Conservation (phyloP, 805 yeast genomes). For the Cyberlindnera americana region DNA sequence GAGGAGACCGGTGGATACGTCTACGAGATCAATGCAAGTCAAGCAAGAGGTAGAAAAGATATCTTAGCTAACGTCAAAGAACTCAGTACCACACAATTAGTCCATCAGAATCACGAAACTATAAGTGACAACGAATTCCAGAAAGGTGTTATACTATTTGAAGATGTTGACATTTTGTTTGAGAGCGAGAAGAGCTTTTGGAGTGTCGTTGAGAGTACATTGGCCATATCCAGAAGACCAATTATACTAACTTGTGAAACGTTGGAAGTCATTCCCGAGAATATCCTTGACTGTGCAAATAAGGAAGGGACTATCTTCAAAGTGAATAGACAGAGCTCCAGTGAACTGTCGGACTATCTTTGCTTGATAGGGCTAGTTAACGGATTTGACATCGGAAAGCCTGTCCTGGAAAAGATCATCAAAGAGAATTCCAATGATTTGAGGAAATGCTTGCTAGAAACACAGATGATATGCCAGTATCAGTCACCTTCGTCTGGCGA, state of each 20-base stretch:
- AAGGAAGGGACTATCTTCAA: constrained; percentile 39
- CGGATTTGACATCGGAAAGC: constrained; percentile 33
- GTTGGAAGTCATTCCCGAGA: constrained; percentile 42
- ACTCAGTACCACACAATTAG: constrained; percentile 78
- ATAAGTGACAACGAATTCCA: constrained; percentile 32
- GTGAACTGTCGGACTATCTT: constrained; percentile 35
- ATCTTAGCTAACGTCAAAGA: constrained; percentile 65
- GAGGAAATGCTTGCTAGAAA: constrained; percentile 41
- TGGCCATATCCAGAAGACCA: constrained; percentile 64
- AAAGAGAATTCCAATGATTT: constrained; percentile 36
- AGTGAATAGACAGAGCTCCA: constrained; percentile 21
- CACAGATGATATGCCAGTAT: constrained; percentile 40
- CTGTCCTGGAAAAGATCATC: constrained; percentile 30
- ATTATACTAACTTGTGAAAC: constrained; percentile 63
- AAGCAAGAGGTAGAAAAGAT: constrained; percentile 68
- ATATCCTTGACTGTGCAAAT: constrained; percentile 41
- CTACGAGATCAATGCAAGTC: constrained; percentile 78
- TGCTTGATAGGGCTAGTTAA: constrained; percentile 37
- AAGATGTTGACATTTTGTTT: constrained; percentile 80
- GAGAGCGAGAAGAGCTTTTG: constrained; percentile 78
- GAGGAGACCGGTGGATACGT: constrained; percentile 63
- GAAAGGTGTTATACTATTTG: constrained; percentile 71
- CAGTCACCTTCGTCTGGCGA: neutral
- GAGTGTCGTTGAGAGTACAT: constrained; percentile 60
- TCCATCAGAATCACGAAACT: constrained; percentile 41